These are phyloP conservation scores for Phaeosphaeria sp. DNA, from an alignment of 2,329 filamentous ascomycete genomes.

Conservation along the genomic window DNA sequence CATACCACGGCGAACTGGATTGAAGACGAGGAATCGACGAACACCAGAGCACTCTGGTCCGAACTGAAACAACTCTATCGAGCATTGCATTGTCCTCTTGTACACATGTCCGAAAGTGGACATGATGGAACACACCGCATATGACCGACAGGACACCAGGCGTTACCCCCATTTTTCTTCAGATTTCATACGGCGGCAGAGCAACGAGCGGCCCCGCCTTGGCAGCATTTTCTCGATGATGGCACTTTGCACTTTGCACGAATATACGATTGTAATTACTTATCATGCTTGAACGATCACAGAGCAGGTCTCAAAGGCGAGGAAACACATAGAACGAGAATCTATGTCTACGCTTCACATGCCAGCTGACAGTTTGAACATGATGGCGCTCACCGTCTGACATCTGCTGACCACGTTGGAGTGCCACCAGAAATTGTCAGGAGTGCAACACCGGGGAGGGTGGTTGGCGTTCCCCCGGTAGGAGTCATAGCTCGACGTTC, in stretches of 20 bases:
- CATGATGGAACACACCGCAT: slow-evolving; percentile 14
- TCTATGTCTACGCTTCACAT: background rate
- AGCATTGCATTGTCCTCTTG: background rate
- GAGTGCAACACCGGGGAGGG: background rate
- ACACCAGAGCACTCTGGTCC: background rate
- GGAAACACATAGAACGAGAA: background rate
- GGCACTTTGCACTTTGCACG: slow-evolving; percentile 14
- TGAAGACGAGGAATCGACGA: slow-evolving; percentile 17
- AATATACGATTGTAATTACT: slow-evolving; percentile 9
- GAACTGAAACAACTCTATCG: background rate
- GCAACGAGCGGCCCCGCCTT: slow-evolving; percentile 20
- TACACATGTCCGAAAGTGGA: background rate
- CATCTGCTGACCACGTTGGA: background rate
- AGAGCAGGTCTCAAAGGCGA: background rate
- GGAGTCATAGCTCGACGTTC: slow-evolving; percentile 1
- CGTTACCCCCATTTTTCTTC: slow-evolving; percentile 21
- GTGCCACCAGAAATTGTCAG: background rate
- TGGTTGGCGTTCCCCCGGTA: background rate
- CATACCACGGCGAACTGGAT: slow-evolving; percentile 35
- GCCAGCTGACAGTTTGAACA: background rate
- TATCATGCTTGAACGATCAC: background rate
- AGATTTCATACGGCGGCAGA: slow-evolving; percentile 30
- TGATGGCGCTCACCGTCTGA: background rate
- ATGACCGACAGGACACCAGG: slow-evolving; percentile 24
- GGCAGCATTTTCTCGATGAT: slow-evolving; percentile 22